A percentile compares a stretch with the other conserved stretches of the same genome.
These are phyloP conservation scores for Mortierella hygrophila DNA, from an alignment of 192 early-diverging fungal species.

Conservation along the genomic window DNA sequence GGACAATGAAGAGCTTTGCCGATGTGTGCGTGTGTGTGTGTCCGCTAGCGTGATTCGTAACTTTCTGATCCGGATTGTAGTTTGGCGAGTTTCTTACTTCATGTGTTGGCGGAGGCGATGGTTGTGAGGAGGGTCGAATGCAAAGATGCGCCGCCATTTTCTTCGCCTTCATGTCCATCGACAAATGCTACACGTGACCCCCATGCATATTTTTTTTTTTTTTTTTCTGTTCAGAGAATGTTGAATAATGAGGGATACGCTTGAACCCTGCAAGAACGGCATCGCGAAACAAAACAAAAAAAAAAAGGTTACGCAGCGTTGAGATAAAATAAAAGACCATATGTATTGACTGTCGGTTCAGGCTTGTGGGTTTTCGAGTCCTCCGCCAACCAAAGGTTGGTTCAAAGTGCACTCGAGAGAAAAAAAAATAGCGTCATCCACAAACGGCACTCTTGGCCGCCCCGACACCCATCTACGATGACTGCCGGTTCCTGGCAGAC, in stretches of 20 bases:
- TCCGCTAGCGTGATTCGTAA: not conserved
- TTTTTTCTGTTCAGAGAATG: too few relatives aligned
- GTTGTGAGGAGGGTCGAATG: not conserved
- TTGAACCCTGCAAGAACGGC: too few relatives aligned
- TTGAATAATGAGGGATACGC: too few relatives aligned
- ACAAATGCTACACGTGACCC: not conserved
- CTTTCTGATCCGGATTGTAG: not conserved
- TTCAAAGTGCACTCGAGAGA: not conserved
- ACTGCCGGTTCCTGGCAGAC: not conserved
- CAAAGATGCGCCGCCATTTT: slow-evolving; percentile 2
- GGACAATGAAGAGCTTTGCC: not conserved
- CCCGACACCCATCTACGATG: slow-evolving; percentile 1
- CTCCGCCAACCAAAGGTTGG: not conserved
- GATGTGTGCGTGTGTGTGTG: too few relatives aligned
- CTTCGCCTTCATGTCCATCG: not conserved
- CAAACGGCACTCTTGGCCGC: slow-evolving; percentile 1
- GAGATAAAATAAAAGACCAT: not conserved
- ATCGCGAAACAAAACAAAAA: not conserved
- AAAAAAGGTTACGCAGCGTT: not conserved
- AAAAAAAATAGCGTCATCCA: not conserved
- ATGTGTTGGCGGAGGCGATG: not conserved
- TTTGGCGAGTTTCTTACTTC: not conserved
- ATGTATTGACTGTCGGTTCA: not conserved
- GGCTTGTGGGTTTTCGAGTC: not conserved
- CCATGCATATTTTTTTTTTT: not conserved